phyloP scores from a whole-genome alignment of 2,329 filamentous ascomycete species.

The Pyricularia grisea region DNA sequence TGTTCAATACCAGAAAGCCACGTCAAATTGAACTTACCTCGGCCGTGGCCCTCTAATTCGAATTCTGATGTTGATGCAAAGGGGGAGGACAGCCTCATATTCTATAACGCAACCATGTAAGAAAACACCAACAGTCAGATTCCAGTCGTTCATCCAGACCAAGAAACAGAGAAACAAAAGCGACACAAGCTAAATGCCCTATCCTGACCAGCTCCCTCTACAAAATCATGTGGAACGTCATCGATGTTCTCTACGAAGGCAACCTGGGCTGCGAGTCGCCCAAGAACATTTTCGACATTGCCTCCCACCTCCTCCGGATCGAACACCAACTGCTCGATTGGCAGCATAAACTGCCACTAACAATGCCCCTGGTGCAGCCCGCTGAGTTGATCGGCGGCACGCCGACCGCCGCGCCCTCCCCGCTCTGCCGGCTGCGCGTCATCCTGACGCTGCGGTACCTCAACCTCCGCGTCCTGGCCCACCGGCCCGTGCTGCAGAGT shows the following conservation, averaged over 20 bases:
- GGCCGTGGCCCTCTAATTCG: neutral
- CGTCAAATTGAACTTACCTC: conserved; percentile 26
- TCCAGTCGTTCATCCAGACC: neutral
- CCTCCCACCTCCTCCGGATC: conserved; percentile 25
- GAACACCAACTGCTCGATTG: conserved; percentile 28
- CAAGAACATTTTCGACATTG: conserved; percentile 15
- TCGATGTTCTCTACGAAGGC: conserved; percentile 31
- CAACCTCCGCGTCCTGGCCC: conserved; percentile 21
- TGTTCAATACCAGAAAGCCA: conserved; percentile 33
- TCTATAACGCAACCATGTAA: conserved; percentile 25
- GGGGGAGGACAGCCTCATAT: conserved; percentile 10
- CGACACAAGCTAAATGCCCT: neutral
- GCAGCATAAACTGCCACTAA: conserved; percentile 21
- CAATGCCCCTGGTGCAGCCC: neutral
- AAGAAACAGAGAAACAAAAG: conserved; percentile 8
- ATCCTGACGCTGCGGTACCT: conserved; percentile 25
- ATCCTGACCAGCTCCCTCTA: conserved; percentile 15
- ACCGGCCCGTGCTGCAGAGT: conserved; percentile 18
- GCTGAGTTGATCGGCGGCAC: neutral
- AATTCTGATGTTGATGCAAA: neutral
- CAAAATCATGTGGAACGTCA: conserved; percentile 21
- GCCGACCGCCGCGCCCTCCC: too few relatives aligned
- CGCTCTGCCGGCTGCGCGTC: conserved; percentile 12
- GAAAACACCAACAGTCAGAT: neutral
- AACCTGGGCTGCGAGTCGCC: conserved; percentile 27